Evolutionary conservation across 78 protist genomes (phyloP), one percentile per base, ranked within the genome.

Genomic region (Polysphondylium violaceum): DNA sequence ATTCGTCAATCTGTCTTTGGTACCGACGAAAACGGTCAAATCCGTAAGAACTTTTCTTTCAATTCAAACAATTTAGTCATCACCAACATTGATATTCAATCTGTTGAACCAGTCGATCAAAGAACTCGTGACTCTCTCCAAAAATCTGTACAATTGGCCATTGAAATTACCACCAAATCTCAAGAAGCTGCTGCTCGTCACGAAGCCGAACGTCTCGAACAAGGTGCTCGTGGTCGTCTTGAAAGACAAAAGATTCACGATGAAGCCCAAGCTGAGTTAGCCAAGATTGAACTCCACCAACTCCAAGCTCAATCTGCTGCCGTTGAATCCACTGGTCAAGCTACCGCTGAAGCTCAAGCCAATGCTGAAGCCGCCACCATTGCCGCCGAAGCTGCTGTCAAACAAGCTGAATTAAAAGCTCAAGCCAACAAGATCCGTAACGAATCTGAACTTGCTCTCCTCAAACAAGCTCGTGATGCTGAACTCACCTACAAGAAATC

Each of bases 61-160:
- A 59, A 76, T 25, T 35, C 94, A 23, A 97, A 97, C 97, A 88
- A 77, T 51, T 87, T 97, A 44, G 76, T 79, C 86, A 96, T 97
- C 95, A 96, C 96, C 69, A 92, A 87, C 87, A 76, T 98, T 51
- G 99, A 98, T 78, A 93, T 98, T 86, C 97, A 97, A 94, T 67
- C 93, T 31, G 98, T 97, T 16, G 98, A 98, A 89, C 99, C 99
- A 56, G 97, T 96, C 44, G 97, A 97, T 87, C 97, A 95, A 87
- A 59, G 95, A 47, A 98, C 98, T 58, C 93, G 97, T 44, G 96
- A 95, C 63, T 95, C 97, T 19, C 97, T 97, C 47, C 96, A 87
- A 61, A 94, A 94, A 88, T 81, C 83, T 29, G 97, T 95, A 40
- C 94, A 93, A 85, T 92, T 94, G 23, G 98, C 98, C 75, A 95